Evolutionary conservation across 1,284 basidiomycete species (phyloP).

Genomic region (Quambalaria eucalypti): DNA sequence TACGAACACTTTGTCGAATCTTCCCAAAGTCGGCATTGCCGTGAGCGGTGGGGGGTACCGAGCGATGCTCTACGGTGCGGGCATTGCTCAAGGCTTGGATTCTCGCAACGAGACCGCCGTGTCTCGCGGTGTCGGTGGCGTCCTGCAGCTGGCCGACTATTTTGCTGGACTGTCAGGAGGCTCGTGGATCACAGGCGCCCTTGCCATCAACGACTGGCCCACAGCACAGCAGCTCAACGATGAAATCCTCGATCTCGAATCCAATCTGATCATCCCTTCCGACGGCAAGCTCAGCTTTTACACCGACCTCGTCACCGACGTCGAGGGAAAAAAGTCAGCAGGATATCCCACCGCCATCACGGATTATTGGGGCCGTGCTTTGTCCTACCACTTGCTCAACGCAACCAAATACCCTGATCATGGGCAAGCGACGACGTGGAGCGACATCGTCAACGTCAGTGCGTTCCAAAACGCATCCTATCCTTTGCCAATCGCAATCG

Average conservation of each 20-base stretch:
- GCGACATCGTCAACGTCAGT: slow-evolving; percentile 31
- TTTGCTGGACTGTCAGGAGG: slow-evolving; percentile 42
- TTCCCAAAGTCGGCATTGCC: slow-evolving; percentile 48
- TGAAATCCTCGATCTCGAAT: slow-evolving; percentile 48
- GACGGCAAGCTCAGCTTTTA: slow-evolving; percentile 49
- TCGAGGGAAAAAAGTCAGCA: slow-evolving; percentile 26
- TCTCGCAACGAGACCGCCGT: slow-evolving; percentile 35
- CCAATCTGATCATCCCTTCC: slow-evolving; percentile 49
- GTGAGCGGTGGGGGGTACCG: slow-evolving; percentile 51
- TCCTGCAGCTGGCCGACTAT: slow-evolving; percentile 42
- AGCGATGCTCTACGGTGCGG: slow-evolving; percentile 49
- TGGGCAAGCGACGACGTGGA: slow-evolving; percentile 28
- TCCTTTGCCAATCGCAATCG: slow-evolving; percentile 50
- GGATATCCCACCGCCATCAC: slow-evolving; percentile 26
- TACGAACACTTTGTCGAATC: slow-evolving; percentile 14
- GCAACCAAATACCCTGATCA: slow-evolving; percentile 25
- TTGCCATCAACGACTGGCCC: slow-evolving; percentile 38
- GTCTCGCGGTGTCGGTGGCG: slow-evolving; percentile 33
- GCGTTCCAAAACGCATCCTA: slow-evolving; percentile 24
- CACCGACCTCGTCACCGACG: slow-evolving; percentile 34
- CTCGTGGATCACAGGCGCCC: slow-evolving; percentile 31
- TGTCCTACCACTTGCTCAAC: slow-evolving; percentile 39
- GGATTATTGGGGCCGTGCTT: slow-evolving; percentile 42
- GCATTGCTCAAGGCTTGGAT: slow-evolving; percentile 36
- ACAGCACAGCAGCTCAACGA: slow-evolving; percentile 32